A percentile compares a stretch with the other conserved stretches of the same genome.
These are phyloP conservation scores for Forsythia suspensa DNA, from an alignment of 257 asterid genomes.

Conservation along the genomic window DNA sequence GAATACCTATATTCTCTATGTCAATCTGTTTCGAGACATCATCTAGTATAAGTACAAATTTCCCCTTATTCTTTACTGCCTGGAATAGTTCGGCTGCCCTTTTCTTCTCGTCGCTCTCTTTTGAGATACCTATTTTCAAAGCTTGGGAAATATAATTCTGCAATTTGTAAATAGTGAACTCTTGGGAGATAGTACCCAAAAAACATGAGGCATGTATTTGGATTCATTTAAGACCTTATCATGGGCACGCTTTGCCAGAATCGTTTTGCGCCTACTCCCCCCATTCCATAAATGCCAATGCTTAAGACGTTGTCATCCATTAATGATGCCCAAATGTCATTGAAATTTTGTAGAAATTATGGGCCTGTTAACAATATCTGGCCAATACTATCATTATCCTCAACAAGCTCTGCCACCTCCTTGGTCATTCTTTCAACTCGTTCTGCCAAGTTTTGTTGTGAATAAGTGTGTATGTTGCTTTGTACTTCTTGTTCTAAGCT, in stretches of 20 bases:
- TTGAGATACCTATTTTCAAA: conserved; percentile 12
- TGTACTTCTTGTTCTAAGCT: no score
- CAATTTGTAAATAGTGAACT: conserved; percentile 14
- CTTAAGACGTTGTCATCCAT: conserved; percentile 13
- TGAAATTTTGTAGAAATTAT: conserved; percentile 10
- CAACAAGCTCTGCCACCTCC: no score
- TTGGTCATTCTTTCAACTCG: no score
- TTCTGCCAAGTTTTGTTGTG: no score
- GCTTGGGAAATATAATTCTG: conserved; percentile 22
- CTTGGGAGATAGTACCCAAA: conserved; percentile 31
- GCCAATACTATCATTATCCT: no score
- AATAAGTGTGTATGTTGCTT: no score
- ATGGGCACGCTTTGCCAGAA: conserved; percentile 27
- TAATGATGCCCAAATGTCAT: conserved; percentile 25
- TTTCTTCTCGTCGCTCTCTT: conserved; percentile 21
- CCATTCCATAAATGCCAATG: conserved; percentile 35
- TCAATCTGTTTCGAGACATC: conserved; percentile 24
- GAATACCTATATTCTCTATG: conserved; percentile 26
- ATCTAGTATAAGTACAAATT: conserved; percentile 31
- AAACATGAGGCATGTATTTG: conserved; percentile 20
- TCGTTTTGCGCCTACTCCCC: conserved; percentile 32
- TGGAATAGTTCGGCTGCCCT: conserved; percentile 26
- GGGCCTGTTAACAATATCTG: neutral
- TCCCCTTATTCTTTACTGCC: conserved; percentile 10
- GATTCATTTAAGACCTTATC: conserved; percentile 23